Evolutionary conservation across 108 stramenopile genomes (phyloP).

Genomic region (Stephanodiscus minutulus): DNA sequence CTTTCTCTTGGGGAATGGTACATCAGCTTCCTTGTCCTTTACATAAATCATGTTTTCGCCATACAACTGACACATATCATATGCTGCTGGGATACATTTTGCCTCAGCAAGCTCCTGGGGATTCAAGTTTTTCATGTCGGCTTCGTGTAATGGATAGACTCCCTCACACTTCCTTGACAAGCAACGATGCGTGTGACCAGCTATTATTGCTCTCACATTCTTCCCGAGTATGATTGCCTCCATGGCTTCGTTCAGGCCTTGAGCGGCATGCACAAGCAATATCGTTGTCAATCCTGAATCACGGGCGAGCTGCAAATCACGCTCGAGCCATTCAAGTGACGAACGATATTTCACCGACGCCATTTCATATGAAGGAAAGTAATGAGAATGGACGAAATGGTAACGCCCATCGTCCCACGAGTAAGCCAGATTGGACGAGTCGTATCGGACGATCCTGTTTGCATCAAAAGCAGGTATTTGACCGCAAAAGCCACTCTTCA

Average conservation of each 20-base stretch:
- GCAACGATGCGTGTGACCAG: conserved; percentile 50
- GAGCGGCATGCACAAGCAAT: conserved; percentile 44
- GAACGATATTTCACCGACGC: conserved; percentile 37
- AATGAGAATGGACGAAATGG: conserved; percentile 52
- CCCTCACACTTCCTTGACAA: conserved; percentile 40
- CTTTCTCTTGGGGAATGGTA: conserved; percentile 29
- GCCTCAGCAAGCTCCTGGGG: conserved; percentile 16
- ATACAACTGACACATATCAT: conserved; percentile 39
- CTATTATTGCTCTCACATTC: conserved; percentile 45
- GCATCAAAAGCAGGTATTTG: conserved; percentile 43
- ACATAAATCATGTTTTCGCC: conserved; percentile 43
- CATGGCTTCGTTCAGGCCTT: conserved; percentile 45
- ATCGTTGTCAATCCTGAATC: conserved; percentile 38
- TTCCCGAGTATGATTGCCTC: conserved; percentile 46
- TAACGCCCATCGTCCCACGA: conserved; percentile 52
- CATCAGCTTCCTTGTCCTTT: conserved; percentile 19
- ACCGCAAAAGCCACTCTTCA: conserved; percentile 44
- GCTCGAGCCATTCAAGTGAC: conserved; percentile 47
- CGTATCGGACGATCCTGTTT: conserved; percentile 40
- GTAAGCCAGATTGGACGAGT: conserved; percentile 48
- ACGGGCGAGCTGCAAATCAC: conserved; percentile 40
- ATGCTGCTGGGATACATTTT: conserved; percentile 44
- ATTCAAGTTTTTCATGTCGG: conserved; percentile 33
- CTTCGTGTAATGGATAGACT: conserved; percentile 39
- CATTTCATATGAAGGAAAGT: conserved; percentile 53